Evolutionary conservation across 345 rosid genomes (phyloP).

Genomic region (Eutrema yunnanense): DNA sequence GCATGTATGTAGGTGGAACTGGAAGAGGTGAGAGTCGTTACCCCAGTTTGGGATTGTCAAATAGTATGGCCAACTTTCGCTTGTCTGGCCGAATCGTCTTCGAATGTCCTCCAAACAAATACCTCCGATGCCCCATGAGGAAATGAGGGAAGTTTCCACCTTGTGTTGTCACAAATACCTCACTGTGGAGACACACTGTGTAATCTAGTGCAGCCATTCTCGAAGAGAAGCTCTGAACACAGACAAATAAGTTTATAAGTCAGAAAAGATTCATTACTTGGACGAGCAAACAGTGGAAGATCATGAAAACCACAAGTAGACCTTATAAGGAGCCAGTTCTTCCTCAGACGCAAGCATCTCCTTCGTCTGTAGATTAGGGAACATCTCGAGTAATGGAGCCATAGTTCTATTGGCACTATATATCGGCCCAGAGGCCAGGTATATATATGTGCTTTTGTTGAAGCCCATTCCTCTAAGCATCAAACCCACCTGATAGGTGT

Average conservation of each 20-base stretch:
- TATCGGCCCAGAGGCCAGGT: slow-evolving; percentile 88
- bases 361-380: slow-evolving; percentile 84
- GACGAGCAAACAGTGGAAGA: neutral
- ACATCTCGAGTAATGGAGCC: slow-evolving; percentile 93
- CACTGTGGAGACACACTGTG: slow-evolving; percentile 98
- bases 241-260: slow-evolving; percentile 15
- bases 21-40: slow-evolving; percentile 26
- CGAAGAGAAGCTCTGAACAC: slow-evolving; percentile 80
- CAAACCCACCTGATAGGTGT: slow-evolving; percentile 68
- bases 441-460: slow-evolving; percentile 69
- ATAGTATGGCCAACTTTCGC: slow-evolving; percentile 78
- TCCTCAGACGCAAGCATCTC: slow-evolving; percentile 76
- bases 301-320: slow-evolving; percentile 12
- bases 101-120: slow-evolving; percentile 81
- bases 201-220: slow-evolving; percentile 99
- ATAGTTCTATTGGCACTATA: slow-evolving; percentile 79
- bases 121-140: slow-evolving; percentile 93
- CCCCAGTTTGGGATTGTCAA: slow-evolving; percentile 87
- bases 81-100: slow-evolving; percentile 95
- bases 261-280: slow-evolving; percentile 3
- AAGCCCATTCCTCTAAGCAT: slow-evolving; percentile 99
- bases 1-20: neutral
- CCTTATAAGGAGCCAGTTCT: slow-evolving; percentile 83
- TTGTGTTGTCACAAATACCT: slow-evolving; percentile 97
- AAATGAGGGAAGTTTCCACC: slow-evolving; percentile 99